These are phyloP conservation scores for Amanita rubescens DNA, from an alignment of 768 basidiomycete species.

Conservation along the genomic window DNA sequence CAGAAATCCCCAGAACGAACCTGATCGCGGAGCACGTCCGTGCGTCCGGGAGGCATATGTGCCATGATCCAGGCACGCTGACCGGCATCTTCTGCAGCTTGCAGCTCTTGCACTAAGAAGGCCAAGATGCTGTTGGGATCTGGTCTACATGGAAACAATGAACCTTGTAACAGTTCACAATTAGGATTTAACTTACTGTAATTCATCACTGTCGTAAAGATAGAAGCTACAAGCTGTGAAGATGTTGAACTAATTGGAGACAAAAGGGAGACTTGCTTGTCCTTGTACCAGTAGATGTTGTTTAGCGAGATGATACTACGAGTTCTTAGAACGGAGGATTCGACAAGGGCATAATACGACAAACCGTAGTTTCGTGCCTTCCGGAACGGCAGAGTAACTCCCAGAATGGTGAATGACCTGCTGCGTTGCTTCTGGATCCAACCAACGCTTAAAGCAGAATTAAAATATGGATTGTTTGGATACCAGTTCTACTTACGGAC, in stretches of 20 bases:
- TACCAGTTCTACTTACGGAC: slow-evolving; percentile 26
- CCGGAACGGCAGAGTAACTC: slow-evolving; percentile 42
- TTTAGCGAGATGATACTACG: slow-evolving; percentile 56
- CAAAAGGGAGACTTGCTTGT: slow-evolving; percentile 31
- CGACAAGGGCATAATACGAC: background rate
- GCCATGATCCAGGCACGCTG: slow-evolving; percentile 57
- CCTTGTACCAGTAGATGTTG: slow-evolving; percentile 55
- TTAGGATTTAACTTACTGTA: slow-evolving; percentile 26
- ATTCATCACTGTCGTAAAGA: slow-evolving; percentile 47
- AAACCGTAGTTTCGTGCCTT: slow-evolving; percentile 45
- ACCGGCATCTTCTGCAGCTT: slow-evolving; percentile 51
- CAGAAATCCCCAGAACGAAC: slow-evolving; percentile 18
- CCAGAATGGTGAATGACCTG: slow-evolving; percentile 44
- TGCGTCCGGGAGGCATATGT: slow-evolving; percentile 47
- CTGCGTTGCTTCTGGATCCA: slow-evolving; percentile 32
- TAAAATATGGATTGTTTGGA: background rate
- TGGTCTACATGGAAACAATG: slow-evolving; percentile 14
- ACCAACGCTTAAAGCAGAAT: slow-evolving; percentile 33
- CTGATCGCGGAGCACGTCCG: slow-evolving; percentile 45
- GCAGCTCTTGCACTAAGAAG: slow-evolving; percentile 46
- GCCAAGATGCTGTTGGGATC: slow-evolving; percentile 57
- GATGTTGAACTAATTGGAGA: background rate
- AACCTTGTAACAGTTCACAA: background rate
- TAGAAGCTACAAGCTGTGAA: slow-evolving; percentile 37
- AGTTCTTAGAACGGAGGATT: too few species aligned